Evolutionary conservation across 2,329 filamentous ascomycete genomes (phyloP).

Genomic region (Penicillium brevicompactum): DNA sequence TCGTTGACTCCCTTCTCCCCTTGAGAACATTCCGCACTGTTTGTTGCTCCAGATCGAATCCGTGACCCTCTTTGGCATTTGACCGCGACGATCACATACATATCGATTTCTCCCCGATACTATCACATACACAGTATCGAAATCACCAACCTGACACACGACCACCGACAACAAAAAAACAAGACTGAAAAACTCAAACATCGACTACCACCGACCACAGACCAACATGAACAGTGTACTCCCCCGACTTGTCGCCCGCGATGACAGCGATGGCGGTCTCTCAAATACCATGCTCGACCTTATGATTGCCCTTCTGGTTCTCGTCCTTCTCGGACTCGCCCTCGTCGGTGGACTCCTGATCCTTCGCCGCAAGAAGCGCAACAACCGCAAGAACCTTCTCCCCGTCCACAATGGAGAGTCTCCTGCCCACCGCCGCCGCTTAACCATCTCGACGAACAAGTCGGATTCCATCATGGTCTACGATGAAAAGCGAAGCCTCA

Average conservation of each 20-base stretch:
- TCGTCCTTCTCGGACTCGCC: conserved; percentile 72
- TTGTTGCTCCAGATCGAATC: conserved; percentile 19
- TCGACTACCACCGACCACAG: background rate
- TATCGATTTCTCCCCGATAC: conserved; percentile 2
- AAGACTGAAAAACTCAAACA: background rate
- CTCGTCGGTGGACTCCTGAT: conserved; percentile 70
- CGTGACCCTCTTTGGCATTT: conserved; percentile 21
- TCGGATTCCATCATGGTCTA: conserved; percentile 75
- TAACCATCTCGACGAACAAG: conserved; percentile 61
- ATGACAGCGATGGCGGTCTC: conserved; percentile 51
- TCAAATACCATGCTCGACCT: conserved; percentile 70
- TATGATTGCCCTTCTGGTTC: conserved; percentile 74
- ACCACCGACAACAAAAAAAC: background rate
- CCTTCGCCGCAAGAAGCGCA: conserved; percentile 69
- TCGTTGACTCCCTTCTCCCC: conserved; percentile 13
- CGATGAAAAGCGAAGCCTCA: conserved; percentile 76
- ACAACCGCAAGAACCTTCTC: conserved; percentile 54
- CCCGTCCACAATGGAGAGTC: conserved; percentile 69
- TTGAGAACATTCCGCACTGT: conserved; percentile 7
- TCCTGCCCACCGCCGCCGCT: conserved; percentile 56
- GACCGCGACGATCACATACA: conserved; percentile 20
- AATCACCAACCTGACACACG: conserved; percentile 9
- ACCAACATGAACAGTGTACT: conserved; percentile 44
- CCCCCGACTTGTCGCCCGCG: conserved; percentile 54
- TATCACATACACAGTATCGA: background rate